Percentiles rank a stretch among this genome's conserved stretches.
phyloP scores from a whole-genome alignment of 2,329 filamentous ascomycete genomes.

The Rutstroemia sp. region DNA sequence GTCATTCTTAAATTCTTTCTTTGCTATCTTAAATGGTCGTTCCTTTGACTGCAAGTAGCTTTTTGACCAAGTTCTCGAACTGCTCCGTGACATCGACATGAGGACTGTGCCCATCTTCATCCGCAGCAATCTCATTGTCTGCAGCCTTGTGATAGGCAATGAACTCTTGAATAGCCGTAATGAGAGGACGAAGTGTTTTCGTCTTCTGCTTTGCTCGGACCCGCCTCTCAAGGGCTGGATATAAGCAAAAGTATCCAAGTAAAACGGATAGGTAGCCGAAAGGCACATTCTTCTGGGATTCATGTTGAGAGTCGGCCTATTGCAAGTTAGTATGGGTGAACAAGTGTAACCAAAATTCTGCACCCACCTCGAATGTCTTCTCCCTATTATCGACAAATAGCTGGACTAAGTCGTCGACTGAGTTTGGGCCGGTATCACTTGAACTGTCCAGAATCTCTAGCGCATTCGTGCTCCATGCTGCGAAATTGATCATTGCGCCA shows the following conservation, averaged over 20 bases:
- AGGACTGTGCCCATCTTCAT: conserved; percentile 37
- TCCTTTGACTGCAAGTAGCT: conserved; percentile 11
- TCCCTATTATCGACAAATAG: conserved; percentile 63
- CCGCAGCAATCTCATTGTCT: conserved; percentile 38
- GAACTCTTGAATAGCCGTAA: conserved; percentile 55
- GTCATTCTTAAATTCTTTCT: not conserved
- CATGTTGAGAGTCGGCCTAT: conserved; percentile 63
- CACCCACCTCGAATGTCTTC: conserved; percentile 59
- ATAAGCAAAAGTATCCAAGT: conserved; percentile 71
- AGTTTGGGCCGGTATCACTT: conserved; percentile 31
- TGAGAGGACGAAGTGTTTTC: conserved; percentile 40
- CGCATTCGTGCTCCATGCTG: conserved; percentile 65
- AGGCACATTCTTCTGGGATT: conserved; percentile 72
- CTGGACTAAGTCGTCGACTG: conserved; percentile 52
- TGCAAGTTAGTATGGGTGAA: conserved; percentile 8
- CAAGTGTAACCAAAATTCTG: not conserved
- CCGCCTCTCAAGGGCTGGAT: conserved; percentile 35
- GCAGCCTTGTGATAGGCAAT: conserved; percentile 51
- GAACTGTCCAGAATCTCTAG: conserved; percentile 41
- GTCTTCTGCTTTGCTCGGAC: conserved; percentile 38
- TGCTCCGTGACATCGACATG: conserved; percentile 38
- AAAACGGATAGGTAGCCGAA: conserved; percentile 82
- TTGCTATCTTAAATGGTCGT: not conserved
- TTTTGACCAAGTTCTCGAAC: conserved; percentile 21
- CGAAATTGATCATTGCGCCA: conserved; percentile 80